Evolutionary conservation across 2,329 filamentous ascomycete genomes (phyloP), one percentile per base, ranked within the genome.

Genomic region (Fusarium brevicatenulatum): DNA sequence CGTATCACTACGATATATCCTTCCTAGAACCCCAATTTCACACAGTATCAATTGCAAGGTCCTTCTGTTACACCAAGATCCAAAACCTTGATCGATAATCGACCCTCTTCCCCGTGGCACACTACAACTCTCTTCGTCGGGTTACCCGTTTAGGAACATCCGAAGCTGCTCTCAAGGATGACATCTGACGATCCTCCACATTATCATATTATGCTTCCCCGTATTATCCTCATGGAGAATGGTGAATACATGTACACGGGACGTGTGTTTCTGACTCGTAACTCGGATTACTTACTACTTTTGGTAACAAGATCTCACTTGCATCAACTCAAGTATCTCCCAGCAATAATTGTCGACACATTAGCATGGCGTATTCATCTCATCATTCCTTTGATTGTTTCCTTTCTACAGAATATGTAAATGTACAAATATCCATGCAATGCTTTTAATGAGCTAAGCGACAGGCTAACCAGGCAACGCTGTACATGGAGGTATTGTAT

Each of bases 401-500:
- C 16, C 19, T 43, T 67, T 68, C 59, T 76, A 75, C 58, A 50
- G 71, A 72, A 53, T 63, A 30, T 37, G 40, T 65, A 56, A 64
- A 55, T 71, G 49, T 70, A 53, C 49, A 66, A 47, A 25, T 53
- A 47, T 56, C 32, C 53, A 57, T 65, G 28, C 34, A 61, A 60
- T 61, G 55, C 62, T 73, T 64, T 42, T 15, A 15, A 25, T 25
- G 16, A 66, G 46, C 47, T 64, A 63, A 70, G 53, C 44, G 44
- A 66, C 50, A 42, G 54, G 32, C 57, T 52, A 36, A 49, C 19
- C 63, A 42, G 30, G 44, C 50, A 57, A 62, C 50, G 59, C 49
- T 74, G 58, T 71, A 62, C 67, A 71, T 39, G 60, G 57, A 71
- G 64, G 65, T 73, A 70, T 71, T 65, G 63, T 69, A 64, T 63